Percentiles rank a stretch among this genome's conserved stretches.
Evolutionary conservation across 148 eudicot genomes (phyloP).

Genomic region (Mesembryanthemum crystallinum): DNA sequence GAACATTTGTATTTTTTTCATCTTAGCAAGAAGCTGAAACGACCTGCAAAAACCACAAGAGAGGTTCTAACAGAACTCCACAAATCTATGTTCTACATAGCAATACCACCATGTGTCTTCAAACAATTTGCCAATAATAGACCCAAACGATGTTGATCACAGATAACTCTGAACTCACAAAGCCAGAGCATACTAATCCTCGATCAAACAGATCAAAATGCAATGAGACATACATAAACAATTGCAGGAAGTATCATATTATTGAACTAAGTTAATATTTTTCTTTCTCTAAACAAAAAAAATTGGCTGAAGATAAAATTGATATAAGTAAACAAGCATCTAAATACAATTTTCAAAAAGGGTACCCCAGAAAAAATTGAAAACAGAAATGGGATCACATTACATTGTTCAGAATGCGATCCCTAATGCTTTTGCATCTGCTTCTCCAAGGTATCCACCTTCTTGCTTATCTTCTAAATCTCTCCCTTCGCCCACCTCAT

Average conservation of each 20-base stretch:
- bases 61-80: not conserved
- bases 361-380: conserved; percentile 16
- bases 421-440: conserved; percentile 19
- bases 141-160: not conserved
- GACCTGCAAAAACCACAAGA: no score
- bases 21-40: not conserved
- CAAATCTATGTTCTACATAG: not conserved
- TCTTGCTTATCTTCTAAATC: conserved; percentile 7
- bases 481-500: not conserved
- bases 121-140: not conserved
- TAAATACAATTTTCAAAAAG: conserved; percentile 30
- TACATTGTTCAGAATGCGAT: conserved; percentile 19
- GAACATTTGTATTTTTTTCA: not conserved
- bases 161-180: no score
- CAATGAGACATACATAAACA: not conserved
- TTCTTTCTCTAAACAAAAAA: conserved; percentile 18
- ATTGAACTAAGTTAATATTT: conserved; percentile 2
- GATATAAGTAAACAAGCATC: conserved; percentile 19
- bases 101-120: not conserved
- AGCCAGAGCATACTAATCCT: no score
- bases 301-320: conserved; percentile 16
- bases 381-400: conserved; percentile 24
- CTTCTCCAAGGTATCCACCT: conserved; percentile 22
- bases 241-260: conserved; percentile 6
- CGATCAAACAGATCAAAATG: conserved; percentile 3